Percentiles rank a stretch among this genome's conserved stretches.
These are phyloP conservation scores for Syzygium jambos DNA, from an alignment of 345 rosid species.

Conservation along the genomic window DNA sequence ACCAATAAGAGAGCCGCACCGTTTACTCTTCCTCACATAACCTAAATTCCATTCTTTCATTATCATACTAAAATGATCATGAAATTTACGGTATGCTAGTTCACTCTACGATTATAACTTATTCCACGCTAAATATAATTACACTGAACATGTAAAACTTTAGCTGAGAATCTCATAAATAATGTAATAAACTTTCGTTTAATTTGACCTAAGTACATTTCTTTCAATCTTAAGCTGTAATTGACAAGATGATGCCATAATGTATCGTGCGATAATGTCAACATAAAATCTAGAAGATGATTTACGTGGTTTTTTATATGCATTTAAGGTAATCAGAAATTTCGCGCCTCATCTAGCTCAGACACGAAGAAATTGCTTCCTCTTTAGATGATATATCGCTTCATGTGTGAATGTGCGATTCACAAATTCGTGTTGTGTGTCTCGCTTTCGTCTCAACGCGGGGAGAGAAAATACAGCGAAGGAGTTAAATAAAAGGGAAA, in stretches of 20 bases:
- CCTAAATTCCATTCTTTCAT: background rate
- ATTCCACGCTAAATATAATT: background rate
- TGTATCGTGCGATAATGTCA: background rate
- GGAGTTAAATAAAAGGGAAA: background rate
- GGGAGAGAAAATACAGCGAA: background rate
- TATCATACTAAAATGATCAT: background rate
- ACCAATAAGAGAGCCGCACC: background rate
- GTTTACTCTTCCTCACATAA: background rate
- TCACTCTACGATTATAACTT: background rate
- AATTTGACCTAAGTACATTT: background rate
- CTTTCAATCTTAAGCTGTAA: background rate
- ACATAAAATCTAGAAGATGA: background rate
- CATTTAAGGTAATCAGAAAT: background rate
- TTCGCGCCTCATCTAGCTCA: background rate
- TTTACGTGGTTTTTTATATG: background rate
- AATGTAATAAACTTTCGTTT: background rate
- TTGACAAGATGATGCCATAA: background rate
- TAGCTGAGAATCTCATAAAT: background rate
- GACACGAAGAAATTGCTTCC: background rate
- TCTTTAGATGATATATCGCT: background rate
- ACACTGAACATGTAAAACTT: background rate
- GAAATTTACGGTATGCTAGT: background rate
- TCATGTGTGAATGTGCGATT: background rate
- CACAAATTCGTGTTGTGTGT: background rate
- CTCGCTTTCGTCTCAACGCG: background rate